Base-by-base conservation (phyloP, 129 eudicot genomes). In the Escallonia rubra region DNA sequence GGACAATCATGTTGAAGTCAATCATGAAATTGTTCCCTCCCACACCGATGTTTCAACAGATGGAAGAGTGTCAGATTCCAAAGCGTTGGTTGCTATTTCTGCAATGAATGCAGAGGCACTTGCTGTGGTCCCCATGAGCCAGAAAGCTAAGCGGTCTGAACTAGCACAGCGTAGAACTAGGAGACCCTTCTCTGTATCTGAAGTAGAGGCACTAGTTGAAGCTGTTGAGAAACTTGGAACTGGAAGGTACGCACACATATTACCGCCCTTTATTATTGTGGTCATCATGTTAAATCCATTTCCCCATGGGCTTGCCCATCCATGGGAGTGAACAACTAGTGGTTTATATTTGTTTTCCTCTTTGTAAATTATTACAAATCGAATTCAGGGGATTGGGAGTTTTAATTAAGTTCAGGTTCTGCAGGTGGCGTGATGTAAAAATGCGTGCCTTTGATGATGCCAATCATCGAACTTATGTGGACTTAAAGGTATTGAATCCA, bases 371-470 rank as follows among this genome's bases (percentile, higher is more conserved):
- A 23, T 23, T 23, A 23, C 34, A 23, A 23, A 23, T 23, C 1
- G 34, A 45, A 11, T 16, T 15, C 39, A 41, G 46, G 57, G 47
- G 13, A 40, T 47, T 68, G 46, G 13, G 10, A 67, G 46, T 56
- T 63, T 12, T 49, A 12, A 55, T 65, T 48, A 40, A 9, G 43
- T 40, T 62, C 57, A 23, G 9, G 14, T 70, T 64, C 15, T 83
- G 79, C 76, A 91, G 99, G 79, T 93, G 99, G 99, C 99, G 99
- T 45, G 96, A 93, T 70, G 95, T 89, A 49, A 93, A 93, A 71
- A 78, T 93, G 57, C 89, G 90, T 65, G 87, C 99, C 2, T 93
- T 93, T 79, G 96, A 89, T 75, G 73, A 84, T 73, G 92, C 92
- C 61, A 86, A 87, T 71, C 99, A 93, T 76, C 79, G 99, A 65